Conservation (phyloP, 345 rosid species). For the Anastatica hierochuntica region DNA sequence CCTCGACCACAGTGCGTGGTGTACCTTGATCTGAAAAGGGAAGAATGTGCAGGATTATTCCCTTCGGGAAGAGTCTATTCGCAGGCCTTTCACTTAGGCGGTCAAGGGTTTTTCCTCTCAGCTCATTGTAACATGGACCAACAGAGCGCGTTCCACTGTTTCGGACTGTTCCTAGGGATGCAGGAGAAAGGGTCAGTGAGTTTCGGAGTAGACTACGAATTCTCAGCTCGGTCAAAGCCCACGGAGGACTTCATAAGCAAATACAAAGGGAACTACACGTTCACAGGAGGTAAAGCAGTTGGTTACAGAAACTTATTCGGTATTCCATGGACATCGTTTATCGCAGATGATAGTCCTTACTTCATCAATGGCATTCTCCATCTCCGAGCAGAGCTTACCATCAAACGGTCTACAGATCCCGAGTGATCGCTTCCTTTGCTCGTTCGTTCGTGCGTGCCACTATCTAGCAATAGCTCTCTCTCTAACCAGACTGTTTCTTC, state of each 20-base stretch:
- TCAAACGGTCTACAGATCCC: constrained; percentile 30
- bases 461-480: too few species aligned
- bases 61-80: constrained; percentile 87
- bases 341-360: constrained; percentile 69
- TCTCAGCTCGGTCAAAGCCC: constrained; percentile 83
- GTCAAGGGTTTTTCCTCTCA: constrained; percentile 92
- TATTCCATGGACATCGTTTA: constrained; percentile 67
- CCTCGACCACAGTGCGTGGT: constrained; percentile 89
- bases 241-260: constrained; percentile 74
- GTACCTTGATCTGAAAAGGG: constrained; percentile 78
- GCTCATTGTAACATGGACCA: constrained; percentile 99
- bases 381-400: constrained; percentile 89
- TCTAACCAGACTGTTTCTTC: too few species aligned
- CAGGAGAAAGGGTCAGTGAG: constrained; percentile 91
- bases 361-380: constrained; percentile 83
- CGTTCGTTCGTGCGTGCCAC: background rate
- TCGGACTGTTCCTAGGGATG: constrained; percentile 93
- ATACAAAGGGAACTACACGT: constrained; percentile 90
- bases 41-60: constrained; percentile 67
- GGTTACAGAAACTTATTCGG: constrained; percentile 87
- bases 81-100: constrained; percentile 96
- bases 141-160: constrained; percentile 85
- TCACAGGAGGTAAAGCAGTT: constrained; percentile 92
- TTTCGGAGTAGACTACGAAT: constrained; percentile 91
- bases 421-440: constrained; percentile 1